Base-by-base conservation (phyloP, 257 asterid genomes). In the Nicotiana sylvestris region DNA sequence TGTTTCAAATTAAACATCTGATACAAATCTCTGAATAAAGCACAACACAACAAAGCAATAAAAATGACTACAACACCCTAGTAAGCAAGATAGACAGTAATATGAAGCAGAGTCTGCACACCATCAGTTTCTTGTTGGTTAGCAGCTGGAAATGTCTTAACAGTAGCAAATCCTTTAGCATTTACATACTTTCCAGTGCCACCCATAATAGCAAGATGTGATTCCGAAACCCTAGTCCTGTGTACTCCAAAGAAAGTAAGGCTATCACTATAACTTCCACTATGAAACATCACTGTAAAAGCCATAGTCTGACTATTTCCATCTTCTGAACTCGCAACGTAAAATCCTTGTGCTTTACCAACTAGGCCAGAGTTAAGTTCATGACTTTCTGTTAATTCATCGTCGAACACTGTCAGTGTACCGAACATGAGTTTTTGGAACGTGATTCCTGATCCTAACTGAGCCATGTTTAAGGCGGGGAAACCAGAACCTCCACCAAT, bases 381-480 rank as follows among this genome's bases (percentile, higher is more conserved):
- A 77, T 89, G 97, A 13, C 98, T 95, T 60, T 92, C 93, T 2
- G 98, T 94, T 80, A 92, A 46, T 66, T 93, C 97, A 29, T 94
- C 98, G 83, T 93, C 93, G 49, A 94, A 92, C 15, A 92, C 94
- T 0, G 97, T 92, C 93, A 93, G 86, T 2, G 98, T 95, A 1
- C 97, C 98, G 61, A 95, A 95, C 98, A 95, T 93, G 69, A 95
- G 98, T 80, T 91, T 91, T 87, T 95, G 97, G 21, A 95, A 90
- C 0, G 92, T 88, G 4, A 89, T 86, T 33, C 98, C 96, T 0
- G 92, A 84, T 1, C 96, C 90, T 86, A 95, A 84, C 80, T 92
- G 91, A 0, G 88, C 97, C 55, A 89, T 82, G 87, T 93, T 90
- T 6, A 93, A 84, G 70, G 91, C 96, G 0, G 98, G 98, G 86